Conservation (phyloP, 768 basidiomycete species). For the Dendrothele bispora region DNA sequence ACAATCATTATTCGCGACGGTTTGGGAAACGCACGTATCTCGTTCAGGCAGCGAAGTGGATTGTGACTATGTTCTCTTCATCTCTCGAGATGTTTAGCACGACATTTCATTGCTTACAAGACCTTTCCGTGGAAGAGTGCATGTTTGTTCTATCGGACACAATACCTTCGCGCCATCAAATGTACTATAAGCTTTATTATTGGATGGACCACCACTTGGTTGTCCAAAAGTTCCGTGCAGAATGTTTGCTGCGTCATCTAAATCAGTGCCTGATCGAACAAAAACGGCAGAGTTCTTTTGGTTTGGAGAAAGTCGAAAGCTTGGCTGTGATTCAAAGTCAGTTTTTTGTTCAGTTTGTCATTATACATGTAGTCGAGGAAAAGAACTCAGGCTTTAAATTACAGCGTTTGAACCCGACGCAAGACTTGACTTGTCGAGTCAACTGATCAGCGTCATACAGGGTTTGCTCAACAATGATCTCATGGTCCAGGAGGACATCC, state of each 20-base stretch:
- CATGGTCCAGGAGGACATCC: neutral
- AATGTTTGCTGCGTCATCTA: constrained; percentile 4
- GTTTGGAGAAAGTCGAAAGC: too few species aligned
- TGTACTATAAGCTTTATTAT: constrained; percentile 6
- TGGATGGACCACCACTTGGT: constrained; percentile 1
- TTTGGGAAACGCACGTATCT: neutral
- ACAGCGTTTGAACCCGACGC: too few species aligned
- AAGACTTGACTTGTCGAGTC: too few species aligned
- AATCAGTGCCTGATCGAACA: too few species aligned
- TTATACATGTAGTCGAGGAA: too few species aligned
- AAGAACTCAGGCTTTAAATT: too few species aligned
- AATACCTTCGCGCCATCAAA: neutral
- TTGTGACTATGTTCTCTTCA: constrained; percentile 4
- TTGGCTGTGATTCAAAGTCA: too few species aligned
- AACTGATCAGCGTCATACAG: neutral
- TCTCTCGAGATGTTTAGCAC: constrained; percentile 1
- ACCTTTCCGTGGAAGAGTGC: constrained; percentile 2
- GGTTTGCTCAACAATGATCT: constrained; percentile 3
- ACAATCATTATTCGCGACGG: neutral
- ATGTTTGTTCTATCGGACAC: neutral
- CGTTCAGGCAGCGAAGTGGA: neutral
- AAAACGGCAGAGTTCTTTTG: too few species aligned
- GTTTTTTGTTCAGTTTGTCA: too few species aligned
- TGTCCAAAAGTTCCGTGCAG: constrained; percentile 4
- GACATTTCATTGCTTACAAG: constrained; percentile 8